Evolutionary conservation across 768 basidiomycete genomes (phyloP), one percentile per base, ranked within the genome.

Genomic region (Rhizopogon vesiculosus): DNA sequence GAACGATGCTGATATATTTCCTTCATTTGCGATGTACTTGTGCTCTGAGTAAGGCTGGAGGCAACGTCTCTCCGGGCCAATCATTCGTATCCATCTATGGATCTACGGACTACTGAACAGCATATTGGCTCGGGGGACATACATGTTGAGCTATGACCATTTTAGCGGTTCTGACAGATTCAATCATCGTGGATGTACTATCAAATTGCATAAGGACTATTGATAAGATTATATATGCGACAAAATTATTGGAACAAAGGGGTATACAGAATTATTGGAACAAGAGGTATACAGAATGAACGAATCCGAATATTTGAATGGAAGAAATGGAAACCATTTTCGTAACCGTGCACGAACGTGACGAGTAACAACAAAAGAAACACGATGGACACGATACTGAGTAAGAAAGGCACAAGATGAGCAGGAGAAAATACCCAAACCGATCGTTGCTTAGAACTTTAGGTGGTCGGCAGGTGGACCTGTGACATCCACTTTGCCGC

Each of bases 401-500:
- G 22, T 8, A 49, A 38, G 19, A 25, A 49, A 35, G 9, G 15
- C 19, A 35, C 19, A 15, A 38, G 16, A 38, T 38, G 12, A 35
- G 22, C 22, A 3, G 33, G 15, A 25, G 16, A 48, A 5, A 6
- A 46, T 31, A 19, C 0, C 15, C n/a, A 3, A 3, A 22, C 31
- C 15, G 0, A 46, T 15, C 18, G 35, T n/a, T 9, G 19, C 19
- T 65, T 55, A 71, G 54, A 71, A 67, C 51, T 69, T 69, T 41
- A 54, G 58, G 54, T 69, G 9, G 51, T 69, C 68, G 48, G 64
- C 62, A 0, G 68, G 69, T 3, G 61, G 51, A 3, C 45, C 58
- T 15, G 43, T 54, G 5, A 71, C 43, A 5, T 53, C 49, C 3
- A 91, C 79, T 19, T 78, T 76, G 22, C 89, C 89, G 66, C 79